Evolutionary conservation across 1,139 yeast species (phyloP), one percentile per base, ranked within the genome.

Genomic region (Candida sojae): DNA sequence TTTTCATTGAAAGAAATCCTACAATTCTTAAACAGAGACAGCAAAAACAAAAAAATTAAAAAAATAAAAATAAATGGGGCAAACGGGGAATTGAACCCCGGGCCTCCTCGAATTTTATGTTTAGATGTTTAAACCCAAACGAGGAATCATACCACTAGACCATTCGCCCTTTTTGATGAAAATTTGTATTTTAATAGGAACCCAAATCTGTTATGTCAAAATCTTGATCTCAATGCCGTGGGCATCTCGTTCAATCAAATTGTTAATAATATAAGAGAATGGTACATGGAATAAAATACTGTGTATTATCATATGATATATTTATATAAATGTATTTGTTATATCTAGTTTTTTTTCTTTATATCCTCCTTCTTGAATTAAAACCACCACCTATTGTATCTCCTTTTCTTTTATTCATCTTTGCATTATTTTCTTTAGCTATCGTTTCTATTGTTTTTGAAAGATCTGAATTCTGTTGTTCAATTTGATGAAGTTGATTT

Each of bases 391-490:
- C 54, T 64, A 59, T 43, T 65, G 36, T 13, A 21, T 35, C 70
- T 29, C 64, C 51, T 33, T 60, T 56, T 45, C 71, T 57, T 47
- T 56, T 62, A 30, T 49, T 48, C 43, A 54, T 59, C 11, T 43
- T 52, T 26, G 53, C 50, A 8, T 46, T 56, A 41, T 58, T 61
- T 32, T 63, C 67, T 35, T 59, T 59, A 42, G 57, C 60, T 43
- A 59, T 57, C 43, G 59, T 54, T 35, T 59, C 62, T 45, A 73
- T 51, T 49, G 64, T 58, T 49, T 60, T 53, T 45, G 53, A 49
- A 57, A 77, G 54, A 42, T 61, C 56, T 42, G 57, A 54, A 55
- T 68, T 66, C 47, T 67, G 75, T n/a, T 54, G 56, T 42, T 64
- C 67, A 39, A 69, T 55, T 40, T 50, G 56, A 5, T 54, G 55